A percentile compares a stretch with the other conserved stretches of the same genome.
Conservation (phyloP, 148 eudicot genomes). For the Heliosperma pusillum region DNA sequence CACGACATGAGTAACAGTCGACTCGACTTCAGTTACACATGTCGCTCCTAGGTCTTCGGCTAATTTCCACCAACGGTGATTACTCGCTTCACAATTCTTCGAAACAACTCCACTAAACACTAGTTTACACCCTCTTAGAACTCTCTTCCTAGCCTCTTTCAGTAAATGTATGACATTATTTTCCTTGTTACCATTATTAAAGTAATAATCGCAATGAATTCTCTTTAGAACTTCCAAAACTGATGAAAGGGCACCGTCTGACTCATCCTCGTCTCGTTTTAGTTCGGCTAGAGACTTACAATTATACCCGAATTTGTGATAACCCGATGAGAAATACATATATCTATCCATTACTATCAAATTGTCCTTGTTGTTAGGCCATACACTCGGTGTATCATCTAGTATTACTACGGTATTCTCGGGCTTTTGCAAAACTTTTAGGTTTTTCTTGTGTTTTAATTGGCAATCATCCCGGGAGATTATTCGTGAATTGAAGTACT, state of each 20-base stretch:
- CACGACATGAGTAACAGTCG: slow-evolving; percentile 54
- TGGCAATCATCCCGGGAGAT: slow-evolving; percentile 76
- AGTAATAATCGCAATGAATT: slow-evolving; percentile 33
- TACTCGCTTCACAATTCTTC: slow-evolving; percentile 31
- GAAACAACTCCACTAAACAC: slow-evolving; percentile 56
- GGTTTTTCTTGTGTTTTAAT: slow-evolving; percentile 61
- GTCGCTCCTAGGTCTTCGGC: slow-evolving; percentile 64
- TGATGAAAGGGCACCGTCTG: slow-evolving; percentile 69
- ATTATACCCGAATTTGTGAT: slow-evolving; percentile 46
- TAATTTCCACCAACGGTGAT: slow-evolving; percentile 51
- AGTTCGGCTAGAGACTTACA: slow-evolving; percentile 59
- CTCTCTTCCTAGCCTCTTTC: slow-evolving; percentile 35
- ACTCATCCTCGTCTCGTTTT: slow-evolving; percentile 67
- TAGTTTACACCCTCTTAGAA: slow-evolving; percentile 49
- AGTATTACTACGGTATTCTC: slow-evolving; percentile 68
- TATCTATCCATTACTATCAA: slow-evolving; percentile 83
- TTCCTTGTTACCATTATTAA: slow-evolving; percentile 19
- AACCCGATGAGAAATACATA: too few relatives aligned
- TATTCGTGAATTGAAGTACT: slow-evolving; percentile 53
- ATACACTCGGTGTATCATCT: too few relatives aligned
- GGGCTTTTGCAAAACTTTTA: slow-evolving; percentile 68
- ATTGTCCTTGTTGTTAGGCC: slow-evolving; percentile 71
- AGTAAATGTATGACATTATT: slow-evolving; percentile 31
- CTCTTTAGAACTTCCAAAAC: slow-evolving; percentile 56
- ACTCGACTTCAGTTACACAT: slow-evolving; percentile 39